Evolutionary conservation across 2,329 filamentous ascomycete species (phyloP).

Genomic region (Penicillium janthinellum): DNA sequence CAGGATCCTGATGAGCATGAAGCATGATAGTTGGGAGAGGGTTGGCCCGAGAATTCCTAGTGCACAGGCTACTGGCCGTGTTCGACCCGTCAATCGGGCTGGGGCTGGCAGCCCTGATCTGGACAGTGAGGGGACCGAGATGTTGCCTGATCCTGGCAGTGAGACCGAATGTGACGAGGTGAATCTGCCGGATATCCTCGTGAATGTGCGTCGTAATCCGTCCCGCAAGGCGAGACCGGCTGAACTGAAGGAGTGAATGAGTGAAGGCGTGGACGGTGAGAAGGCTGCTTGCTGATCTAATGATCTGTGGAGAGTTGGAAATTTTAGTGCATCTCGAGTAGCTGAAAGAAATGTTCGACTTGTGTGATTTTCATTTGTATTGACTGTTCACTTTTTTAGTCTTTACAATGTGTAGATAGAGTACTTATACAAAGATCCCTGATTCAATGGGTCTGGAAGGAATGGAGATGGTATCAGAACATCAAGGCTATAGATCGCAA

Average conservation of each 20-base stretch:
- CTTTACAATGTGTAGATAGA: constrained; percentile 2
- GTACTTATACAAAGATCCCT: constrained; percentile 27
- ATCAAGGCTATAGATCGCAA: constrained; percentile 7
- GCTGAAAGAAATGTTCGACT: neutral
- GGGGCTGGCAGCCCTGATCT: neutral
- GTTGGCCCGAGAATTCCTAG: neutral
- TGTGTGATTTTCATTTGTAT: neutral
- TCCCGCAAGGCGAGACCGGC: constrained; percentile 15
- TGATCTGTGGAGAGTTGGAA: neutral
- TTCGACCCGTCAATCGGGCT: neutral
- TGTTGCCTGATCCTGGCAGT: neutral
- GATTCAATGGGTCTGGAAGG: constrained; percentile 7
- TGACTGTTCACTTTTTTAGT: neutral
- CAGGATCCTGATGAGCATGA: neutral
- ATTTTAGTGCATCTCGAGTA: neutral
- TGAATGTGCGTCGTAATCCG: constrained; percentile 16
- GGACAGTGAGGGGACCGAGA: neutral
- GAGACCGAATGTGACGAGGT: neutral
- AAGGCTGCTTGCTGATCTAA: neutral
- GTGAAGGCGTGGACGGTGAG: neutral
- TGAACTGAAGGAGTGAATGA: constrained; percentile 9
- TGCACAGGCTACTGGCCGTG: neutral
- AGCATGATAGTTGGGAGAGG: no score
- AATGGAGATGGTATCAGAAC: constrained; percentile 32
- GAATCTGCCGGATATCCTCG: constrained; percentile 3